Percentiles rank a stretch among this genome's conserved stretches.
phyloP scores from a whole-genome alignment of 2,329 filamentous ascomycete genomes.

The Diaporthe aspalathi region DNA sequence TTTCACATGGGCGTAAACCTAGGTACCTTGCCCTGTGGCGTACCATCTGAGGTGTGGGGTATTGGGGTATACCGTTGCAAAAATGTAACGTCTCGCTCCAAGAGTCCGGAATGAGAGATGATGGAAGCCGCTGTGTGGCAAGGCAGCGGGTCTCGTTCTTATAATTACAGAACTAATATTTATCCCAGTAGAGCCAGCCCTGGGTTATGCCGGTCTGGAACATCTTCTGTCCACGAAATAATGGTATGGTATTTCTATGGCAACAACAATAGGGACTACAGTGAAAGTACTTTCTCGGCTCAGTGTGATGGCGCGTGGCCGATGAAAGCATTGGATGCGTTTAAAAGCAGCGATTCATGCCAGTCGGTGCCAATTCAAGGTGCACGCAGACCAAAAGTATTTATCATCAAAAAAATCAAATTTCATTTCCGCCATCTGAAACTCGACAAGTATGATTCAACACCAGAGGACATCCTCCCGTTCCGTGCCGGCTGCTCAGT shows the following conservation, averaged over 20 bases:
- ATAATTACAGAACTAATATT: background rate
- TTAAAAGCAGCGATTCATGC: too few species aligned
- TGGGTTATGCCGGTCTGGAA: background rate
- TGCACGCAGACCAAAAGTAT: background rate
- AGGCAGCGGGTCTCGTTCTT: too few species aligned
- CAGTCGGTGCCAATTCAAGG: background rate
- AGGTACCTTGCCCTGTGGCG: background rate
- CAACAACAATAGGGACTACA: too few species aligned
- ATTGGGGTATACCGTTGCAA: slow-evolving; percentile 1
- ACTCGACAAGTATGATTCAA: background rate
- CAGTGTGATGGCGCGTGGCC: background rate
- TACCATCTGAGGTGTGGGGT: background rate
- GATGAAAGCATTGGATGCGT: too few species aligned
- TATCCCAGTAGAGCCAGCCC: too few species aligned
- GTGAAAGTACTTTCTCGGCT: background rate
- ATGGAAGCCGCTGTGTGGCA: background rate
- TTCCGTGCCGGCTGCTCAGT: background rate
- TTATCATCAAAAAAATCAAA: background rate
- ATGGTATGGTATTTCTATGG: background rate
- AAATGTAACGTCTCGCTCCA: slow-evolving; percentile 13
- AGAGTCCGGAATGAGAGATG: background rate
- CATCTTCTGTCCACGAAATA: background rate
- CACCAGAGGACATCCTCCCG: background rate
- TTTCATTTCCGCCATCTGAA: background rate
- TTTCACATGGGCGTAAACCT: slow-evolving; percentile 4